A percentile compares a stretch with the other conserved stretches of the same genome.
Evolutionary conservation across 345 rosid species (phyloP).

Genomic region (Eucalyptus melliodora): DNA sequence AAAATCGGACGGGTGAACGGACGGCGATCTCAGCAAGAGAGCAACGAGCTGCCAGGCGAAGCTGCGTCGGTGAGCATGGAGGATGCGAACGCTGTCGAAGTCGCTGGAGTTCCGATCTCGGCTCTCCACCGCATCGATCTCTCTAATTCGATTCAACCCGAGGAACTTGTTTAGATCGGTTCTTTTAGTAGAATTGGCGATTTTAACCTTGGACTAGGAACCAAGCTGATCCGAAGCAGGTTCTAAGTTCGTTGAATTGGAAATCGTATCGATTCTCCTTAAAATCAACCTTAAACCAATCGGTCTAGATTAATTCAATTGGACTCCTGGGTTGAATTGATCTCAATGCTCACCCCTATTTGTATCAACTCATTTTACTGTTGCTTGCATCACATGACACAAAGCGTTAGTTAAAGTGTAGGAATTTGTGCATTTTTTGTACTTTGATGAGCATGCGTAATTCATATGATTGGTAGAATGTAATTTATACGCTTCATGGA

Average conservation of each 20-base stretch:
- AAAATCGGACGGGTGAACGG: too few species aligned
- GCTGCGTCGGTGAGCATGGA: too few species aligned
- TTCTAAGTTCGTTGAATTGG: too few species aligned
- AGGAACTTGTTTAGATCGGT: too few species aligned
- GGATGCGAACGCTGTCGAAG: too few species aligned
- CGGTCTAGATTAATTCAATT: not conserved
- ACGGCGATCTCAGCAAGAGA: too few species aligned
- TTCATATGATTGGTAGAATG: not conserved
- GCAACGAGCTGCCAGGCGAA: too few species aligned
- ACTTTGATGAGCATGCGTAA: not conserved
- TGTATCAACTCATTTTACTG: not conserved
- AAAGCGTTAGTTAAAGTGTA: not conserved
- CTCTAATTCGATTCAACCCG: accelerated
- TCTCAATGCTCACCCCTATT: not conserved
- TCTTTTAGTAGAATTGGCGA: too few species aligned
- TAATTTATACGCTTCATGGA: not conserved
- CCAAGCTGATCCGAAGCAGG: too few species aligned
- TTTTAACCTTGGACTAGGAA: too few species aligned
- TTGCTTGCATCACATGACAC: not conserved
- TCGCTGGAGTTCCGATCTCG: too few species aligned
- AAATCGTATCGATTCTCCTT: not conserved
- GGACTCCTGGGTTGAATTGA: not conserved
- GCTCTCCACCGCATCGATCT: accelerated
- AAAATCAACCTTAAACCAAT: not conserved
- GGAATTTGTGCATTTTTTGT: not conserved